phyloP scores from a whole-genome alignment of 164 flowering plant species.

The Berberis thunbergii region DNA sequence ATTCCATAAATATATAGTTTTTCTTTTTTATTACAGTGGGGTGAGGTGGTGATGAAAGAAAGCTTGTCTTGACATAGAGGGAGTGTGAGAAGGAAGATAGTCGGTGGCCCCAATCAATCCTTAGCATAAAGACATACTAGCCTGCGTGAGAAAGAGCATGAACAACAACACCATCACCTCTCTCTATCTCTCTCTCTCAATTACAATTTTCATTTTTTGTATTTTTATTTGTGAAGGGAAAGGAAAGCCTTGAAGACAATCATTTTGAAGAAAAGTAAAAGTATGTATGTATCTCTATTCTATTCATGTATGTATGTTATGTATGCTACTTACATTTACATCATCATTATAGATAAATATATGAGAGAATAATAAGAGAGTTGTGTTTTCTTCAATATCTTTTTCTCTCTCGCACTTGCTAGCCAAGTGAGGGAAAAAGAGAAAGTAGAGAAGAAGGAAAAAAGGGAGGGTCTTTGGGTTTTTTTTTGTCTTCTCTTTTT shows the following conservation, averaged over 20 bases:
- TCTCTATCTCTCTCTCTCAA: background rate
- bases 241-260: background rate
- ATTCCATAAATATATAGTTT: background rate
- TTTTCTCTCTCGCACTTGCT: constrained; percentile 4
- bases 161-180: constrained; percentile 7
- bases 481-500: constrained; percentile 17
- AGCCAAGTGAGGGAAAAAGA: constrained; percentile 8
- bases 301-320: constrained; percentile 5
- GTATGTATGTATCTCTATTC: constrained; percentile 7
- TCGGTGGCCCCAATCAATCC: constrained; percentile 29
- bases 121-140: constrained; percentile 21
- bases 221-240: constrained; percentile 16
- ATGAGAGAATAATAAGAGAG: constrained; percentile 4
- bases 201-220: constrained; percentile 11
- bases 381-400: constrained; percentile 8
- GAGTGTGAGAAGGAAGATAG: constrained; percentile 12
- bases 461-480: constrained; percentile 8
- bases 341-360: constrained; percentile 7
- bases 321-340: constrained; percentile 5
- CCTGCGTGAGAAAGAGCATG: constrained; percentile 21
- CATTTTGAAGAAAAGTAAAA: constrained; percentile 8
- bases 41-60: constrained; percentile 12
- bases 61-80: constrained; percentile 11
- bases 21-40: constrained; percentile 4
- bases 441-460: constrained; percentile 3